Percentiles rank a stretch among this genome's conserved stretches.
These are phyloP conservation scores for Periconia sp. DNA, from an alignment of 2,329 filamentous ascomycete species.

Conservation along the genomic window DNA sequence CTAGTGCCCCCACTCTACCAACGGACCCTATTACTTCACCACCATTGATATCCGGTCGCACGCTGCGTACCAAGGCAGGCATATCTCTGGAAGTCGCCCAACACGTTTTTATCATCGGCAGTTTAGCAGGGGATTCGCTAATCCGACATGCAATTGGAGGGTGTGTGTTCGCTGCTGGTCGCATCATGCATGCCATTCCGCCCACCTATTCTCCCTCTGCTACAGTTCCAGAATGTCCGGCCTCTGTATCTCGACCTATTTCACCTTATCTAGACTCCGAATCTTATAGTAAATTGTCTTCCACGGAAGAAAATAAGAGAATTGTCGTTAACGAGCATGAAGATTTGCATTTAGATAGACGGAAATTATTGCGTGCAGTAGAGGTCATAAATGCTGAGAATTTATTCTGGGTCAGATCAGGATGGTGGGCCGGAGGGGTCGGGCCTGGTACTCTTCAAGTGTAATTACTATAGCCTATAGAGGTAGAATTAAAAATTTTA, in stretches of 20 bases:
- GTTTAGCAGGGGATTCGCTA: slow-evolving; percentile 62
- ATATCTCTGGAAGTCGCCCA: slow-evolving; percentile 55
- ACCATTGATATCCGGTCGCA: slow-evolving; percentile 53
- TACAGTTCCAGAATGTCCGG: slow-evolving; percentile 13
- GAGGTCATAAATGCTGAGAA: slow-evolving; percentile 35
- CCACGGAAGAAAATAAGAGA: slow-evolving; percentile 16
- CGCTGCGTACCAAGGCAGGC: slow-evolving; percentile 56
- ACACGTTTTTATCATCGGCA: slow-evolving; percentile 59
- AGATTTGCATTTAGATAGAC: slow-evolving; percentile 42
- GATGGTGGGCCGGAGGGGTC: slow-evolving; percentile 41
- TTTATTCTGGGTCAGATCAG: slow-evolving; percentile 32
- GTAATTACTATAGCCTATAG: too few species aligned
- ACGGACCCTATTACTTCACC: background rate
- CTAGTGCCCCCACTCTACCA: background rate
- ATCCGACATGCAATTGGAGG: slow-evolving; percentile 62
- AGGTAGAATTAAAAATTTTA: too few species aligned
- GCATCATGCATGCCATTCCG: slow-evolving; percentile 42
- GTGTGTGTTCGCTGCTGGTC: slow-evolving; percentile 59
- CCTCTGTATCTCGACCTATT: slow-evolving; percentile 22
- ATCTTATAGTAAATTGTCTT: slow-evolving; percentile 10
- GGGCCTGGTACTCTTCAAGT: slow-evolving; percentile 11
- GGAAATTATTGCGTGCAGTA: slow-evolving; percentile 30
- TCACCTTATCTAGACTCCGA: slow-evolving; percentile 22
- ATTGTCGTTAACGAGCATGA: slow-evolving; percentile 39
- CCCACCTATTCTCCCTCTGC: slow-evolving; percentile 15